Evolutionary conservation across 2,329 filamentous ascomycete genomes (phyloP), one percentile per base, ranked within the genome.

Genomic region (Aspergillus proliferans): DNA sequence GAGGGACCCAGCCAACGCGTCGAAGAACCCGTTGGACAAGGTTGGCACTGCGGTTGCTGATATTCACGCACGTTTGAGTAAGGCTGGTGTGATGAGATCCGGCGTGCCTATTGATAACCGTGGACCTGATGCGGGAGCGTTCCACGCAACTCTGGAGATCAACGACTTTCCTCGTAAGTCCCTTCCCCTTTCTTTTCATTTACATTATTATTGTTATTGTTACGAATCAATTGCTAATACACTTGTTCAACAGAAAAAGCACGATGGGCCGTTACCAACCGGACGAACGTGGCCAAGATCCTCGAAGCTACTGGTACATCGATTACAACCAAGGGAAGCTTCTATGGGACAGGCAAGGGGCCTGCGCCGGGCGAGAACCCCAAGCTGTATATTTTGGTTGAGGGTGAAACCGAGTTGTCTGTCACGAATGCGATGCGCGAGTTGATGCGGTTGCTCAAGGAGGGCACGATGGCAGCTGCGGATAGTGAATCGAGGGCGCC

Each of bases 61-160:
- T 67, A 95, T 98, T 72, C 91, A 95, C 68, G 85, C 85, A 52
- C 89, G 93, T 57, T 80, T 98, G 36, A 92, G 88, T 63, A 88
- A 89, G 59, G 88, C 89, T 30, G 91, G 91, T 33, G 87, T 93
- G 66, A 85, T 96, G 61, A 86, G 93, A 52, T 86, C 88, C 3
- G 93, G 93, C 12, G 91, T 95, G 53, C 90, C 93, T 6, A 94
- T 96, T 65, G 93, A 98, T 75, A 98, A 98, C 74, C 96, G 96
- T 71, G 93, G 93, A 1, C 93, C 93, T 0, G 93, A 98, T 69
- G 93, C 93, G 3, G 93, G 93, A 46, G 90, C 91, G 0, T 98
- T 90, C 79, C 93, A 98, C 68, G 91, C 93, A 14, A 97, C 92
- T 3, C 78, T 98, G 53, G 93, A 97, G 71, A 98, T 98, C 81